Evolutionary conservation across 108 stramenopile species (phyloP).

Genomic region (Pelagomonas calceolata): DNA sequence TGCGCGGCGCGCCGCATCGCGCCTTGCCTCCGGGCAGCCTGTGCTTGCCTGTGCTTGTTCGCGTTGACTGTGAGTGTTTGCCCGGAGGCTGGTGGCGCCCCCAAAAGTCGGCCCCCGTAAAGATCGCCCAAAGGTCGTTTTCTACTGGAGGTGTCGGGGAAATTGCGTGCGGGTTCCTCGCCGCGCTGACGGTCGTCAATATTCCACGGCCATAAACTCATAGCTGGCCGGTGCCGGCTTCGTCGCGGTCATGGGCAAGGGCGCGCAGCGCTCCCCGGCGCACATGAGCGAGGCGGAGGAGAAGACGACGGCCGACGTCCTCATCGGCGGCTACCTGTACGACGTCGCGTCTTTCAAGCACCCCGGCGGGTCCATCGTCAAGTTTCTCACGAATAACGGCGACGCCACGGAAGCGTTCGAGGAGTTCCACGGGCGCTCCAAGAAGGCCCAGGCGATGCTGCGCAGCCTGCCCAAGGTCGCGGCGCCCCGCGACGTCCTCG

Average conservation of each 20-base stretch:
- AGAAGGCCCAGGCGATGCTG: constrained; percentile 22
- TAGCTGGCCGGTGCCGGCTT: too few species aligned
- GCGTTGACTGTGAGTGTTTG: too few species aligned
- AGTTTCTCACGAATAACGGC: constrained; percentile 20
- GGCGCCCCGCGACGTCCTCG: not conserved
- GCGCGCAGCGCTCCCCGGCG: not conserved
- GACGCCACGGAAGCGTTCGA: constrained; percentile 22
- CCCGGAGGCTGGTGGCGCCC: too few species aligned
- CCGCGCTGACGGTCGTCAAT: too few species aligned
- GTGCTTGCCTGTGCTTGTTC: too few species aligned
- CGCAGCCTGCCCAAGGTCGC: constrained; percentile 7
- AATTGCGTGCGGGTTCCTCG: too few species aligned
- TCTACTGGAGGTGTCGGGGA: too few species aligned
- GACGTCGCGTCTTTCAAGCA: constrained; percentile 22
- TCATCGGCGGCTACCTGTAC: constrained; percentile 20
- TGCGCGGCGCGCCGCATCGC: too few species aligned
- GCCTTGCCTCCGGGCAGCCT: too few species aligned
- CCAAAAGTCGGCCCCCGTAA: too few species aligned
- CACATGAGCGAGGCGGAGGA: not conserved
- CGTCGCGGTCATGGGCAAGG: not conserved
- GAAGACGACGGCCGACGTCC: constrained; percentile 1
- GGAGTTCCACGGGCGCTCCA: constrained; percentile 17
- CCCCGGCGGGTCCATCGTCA: constrained; percentile 21
- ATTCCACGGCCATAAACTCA: too few species aligned
- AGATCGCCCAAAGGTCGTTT: too few species aligned